These are phyloP conservation scores for Camillea tinctor DNA, from an alignment of 2,329 filamentous ascomycete genomes.

Conservation along the genomic window DNA sequence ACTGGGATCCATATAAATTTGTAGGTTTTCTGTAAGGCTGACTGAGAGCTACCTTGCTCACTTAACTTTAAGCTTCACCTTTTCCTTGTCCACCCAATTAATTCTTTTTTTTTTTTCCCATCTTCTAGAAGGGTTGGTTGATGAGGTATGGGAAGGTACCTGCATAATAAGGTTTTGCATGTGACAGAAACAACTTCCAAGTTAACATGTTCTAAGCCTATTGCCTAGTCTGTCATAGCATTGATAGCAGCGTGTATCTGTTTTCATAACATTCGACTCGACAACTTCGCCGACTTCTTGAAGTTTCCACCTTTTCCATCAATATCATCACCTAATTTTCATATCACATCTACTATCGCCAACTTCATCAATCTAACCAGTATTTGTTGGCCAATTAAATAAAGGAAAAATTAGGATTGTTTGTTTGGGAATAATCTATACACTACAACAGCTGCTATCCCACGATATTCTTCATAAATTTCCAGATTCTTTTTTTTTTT, in stretches of 20 bases:
- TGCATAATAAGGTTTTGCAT: neutral
- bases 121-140: neutral
- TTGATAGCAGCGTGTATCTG: neutral
- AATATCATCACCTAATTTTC: neutral
- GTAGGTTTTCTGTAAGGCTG: neutral
- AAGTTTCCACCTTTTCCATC: neutral
- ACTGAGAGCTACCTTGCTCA: neutral
- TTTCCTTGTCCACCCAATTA: neutral
- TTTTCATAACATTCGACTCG: neutral
- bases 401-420: neutral
- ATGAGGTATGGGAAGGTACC: neutral
- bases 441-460: too few species aligned
- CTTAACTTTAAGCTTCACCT: neutral
- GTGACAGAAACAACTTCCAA: neutral
- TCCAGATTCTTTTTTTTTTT: too few species aligned
- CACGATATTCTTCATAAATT: neutral
- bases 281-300: neutral
- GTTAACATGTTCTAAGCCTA: neutral
- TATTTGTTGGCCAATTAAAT: neutral
- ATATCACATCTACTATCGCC: constrained; percentile 2
- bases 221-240: neutral
- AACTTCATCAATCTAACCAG: neutral
- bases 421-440: neutral
- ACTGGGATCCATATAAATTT: neutral
- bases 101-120: neutral